A percentile compares a stretch with the other conserved stretches of the same genome.
These are phyloP conservation scores for Cordyceps javanica DNA, from an alignment of 2,329 filamentous ascomycete genomes.

Conservation along the genomic window DNA sequence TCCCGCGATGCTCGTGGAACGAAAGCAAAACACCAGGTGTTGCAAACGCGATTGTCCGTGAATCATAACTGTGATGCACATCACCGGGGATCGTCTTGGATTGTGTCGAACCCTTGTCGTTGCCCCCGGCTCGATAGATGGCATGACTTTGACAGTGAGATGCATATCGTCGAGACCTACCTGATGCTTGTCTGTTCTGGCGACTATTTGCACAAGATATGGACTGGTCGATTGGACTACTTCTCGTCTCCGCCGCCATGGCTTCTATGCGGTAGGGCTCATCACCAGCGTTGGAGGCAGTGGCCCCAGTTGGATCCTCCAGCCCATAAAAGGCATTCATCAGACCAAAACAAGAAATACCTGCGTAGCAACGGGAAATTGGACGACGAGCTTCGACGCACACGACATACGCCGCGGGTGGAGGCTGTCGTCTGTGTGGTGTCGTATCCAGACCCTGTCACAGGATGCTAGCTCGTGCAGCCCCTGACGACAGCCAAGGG, in stretches of 20 bases:
- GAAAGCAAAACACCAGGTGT: neutral
- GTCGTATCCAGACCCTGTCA: slow-evolving; percentile 7
- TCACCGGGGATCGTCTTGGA: neutral
- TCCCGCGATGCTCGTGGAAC: slow-evolving; percentile 3
- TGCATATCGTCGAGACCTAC: no score
- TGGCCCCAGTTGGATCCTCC: no score
- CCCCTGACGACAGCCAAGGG: slow-evolving; percentile 8
- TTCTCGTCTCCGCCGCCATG: neutral
- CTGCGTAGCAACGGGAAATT: slow-evolving; percentile 8
- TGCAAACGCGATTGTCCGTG: neutral
- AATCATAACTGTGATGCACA: neutral
- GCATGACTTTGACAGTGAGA: neutral
- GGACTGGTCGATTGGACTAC: neutral
- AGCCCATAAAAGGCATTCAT: no score
- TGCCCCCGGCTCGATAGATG: neutral
- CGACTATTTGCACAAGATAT: no score
- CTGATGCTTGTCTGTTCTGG: no score
- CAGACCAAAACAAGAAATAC: slow-evolving; percentile 2
- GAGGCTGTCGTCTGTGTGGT: neutral
- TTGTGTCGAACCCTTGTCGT: neutral
- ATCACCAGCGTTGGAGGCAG: no score
- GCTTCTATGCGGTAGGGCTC: no score
- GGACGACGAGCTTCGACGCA: slow-evolving; percentile 1
- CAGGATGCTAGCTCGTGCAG: slow-evolving; percentile 2
- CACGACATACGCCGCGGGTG: neutral